phyloP scores from a whole-genome alignment of 2,329 filamentous ascomycete genomes.

The Verticillium zaregamsianum region DNA sequence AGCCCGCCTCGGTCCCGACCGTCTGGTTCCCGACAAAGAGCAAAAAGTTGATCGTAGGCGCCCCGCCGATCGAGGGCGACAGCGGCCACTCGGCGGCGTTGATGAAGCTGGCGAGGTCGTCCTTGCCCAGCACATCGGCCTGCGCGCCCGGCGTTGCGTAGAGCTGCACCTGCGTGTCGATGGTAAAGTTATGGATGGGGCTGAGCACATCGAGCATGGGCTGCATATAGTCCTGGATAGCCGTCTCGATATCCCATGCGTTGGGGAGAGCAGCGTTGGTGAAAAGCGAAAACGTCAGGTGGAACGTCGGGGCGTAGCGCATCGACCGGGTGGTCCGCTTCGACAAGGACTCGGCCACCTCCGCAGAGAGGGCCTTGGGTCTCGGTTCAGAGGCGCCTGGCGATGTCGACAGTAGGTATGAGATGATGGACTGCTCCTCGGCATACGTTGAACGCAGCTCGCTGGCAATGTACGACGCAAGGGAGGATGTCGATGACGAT shows the following conservation, averaged over 20 bases:
- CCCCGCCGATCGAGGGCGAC: constrained; percentile 86
- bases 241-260: constrained; percentile 85
- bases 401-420: constrained; percentile 63
- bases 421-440: constrained; percentile 85
- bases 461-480: constrained; percentile 74
- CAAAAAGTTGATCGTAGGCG: constrained; percentile 94
- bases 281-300: constrained; percentile 93
- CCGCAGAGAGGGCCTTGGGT: constrained; percentile 41
- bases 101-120: constrained; percentile 90
- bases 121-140: constrained; percentile 66
- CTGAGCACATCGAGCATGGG: constrained; percentile 77
- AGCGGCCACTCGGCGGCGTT: constrained; percentile 98
- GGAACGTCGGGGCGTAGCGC: constrained; percentile 90
- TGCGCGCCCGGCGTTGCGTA: constrained; percentile 72
- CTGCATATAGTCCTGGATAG: constrained; percentile 74
- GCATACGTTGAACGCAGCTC: constrained; percentile 75
- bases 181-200: constrained; percentile 88
- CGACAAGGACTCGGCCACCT: constrained; percentile 51
- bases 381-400: constrained; percentile 45
- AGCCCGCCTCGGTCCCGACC: constrained; percentile 46
- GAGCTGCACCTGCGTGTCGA: constrained; percentile 93
- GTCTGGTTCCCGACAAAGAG: constrained; percentile 81
- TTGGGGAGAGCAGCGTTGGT: constrained; percentile 74
- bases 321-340: constrained; percentile 79
- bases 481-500: constrained; percentile 64